Evolutionary conservation across 352 stramenopile genomes (phyloP).

Genomic region (Phytophthora kernoviae): DNA sequence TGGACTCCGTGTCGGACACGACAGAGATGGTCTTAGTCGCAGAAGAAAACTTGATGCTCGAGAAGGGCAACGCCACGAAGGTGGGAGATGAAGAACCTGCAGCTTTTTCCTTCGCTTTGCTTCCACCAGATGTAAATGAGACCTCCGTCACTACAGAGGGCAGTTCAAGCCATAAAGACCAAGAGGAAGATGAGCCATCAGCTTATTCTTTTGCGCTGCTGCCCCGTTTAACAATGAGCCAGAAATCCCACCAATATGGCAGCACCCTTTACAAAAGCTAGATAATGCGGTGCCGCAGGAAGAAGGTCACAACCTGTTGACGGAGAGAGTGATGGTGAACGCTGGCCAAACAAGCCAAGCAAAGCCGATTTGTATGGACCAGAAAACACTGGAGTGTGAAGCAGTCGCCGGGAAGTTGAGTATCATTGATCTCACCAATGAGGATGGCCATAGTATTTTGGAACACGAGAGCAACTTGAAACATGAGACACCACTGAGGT

Average conservation of each 20-base stretch:
- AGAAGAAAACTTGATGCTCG: neutral
- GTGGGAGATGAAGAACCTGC: slow-evolving; percentile 3
- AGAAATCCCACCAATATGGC: slow-evolving; percentile 3
- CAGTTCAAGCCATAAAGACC: slow-evolving; percentile 10
- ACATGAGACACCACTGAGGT: slow-evolving; percentile 2
- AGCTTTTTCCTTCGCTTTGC: slow-evolving; percentile 24
- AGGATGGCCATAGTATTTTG: neutral
- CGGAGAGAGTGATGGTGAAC: slow-evolving; percentile 29
- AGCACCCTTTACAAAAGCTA: neutral
- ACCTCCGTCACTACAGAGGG: slow-evolving; percentile 2
- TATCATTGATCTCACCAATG: slow-evolving; percentile 16
- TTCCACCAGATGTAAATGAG: slow-evolving; percentile 8
- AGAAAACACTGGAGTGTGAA: slow-evolving; percentile 3
- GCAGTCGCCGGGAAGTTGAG: neutral
- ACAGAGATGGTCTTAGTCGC: no score
- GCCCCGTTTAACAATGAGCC: slow-evolving; percentile 7
- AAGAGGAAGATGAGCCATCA: slow-evolving; percentile 19
- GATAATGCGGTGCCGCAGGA: neutral
- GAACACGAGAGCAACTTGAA: neutral
- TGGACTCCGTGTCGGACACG: neutral
- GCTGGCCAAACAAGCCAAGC: slow-evolving; percentile 12
- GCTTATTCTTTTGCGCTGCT: slow-evolving; percentile 30
- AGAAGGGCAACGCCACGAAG: slow-evolving; percentile 3
- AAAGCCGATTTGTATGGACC: slow-evolving; percentile 1
- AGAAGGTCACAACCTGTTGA: slow-evolving; percentile 11